Percentiles rank a stretch among this genome's conserved stretches.
These are phyloP conservation scores for Davidsoniella eucalypti DNA, from an alignment of 2,329 filamentous ascomycete genomes.

Conservation along the genomic window DNA sequence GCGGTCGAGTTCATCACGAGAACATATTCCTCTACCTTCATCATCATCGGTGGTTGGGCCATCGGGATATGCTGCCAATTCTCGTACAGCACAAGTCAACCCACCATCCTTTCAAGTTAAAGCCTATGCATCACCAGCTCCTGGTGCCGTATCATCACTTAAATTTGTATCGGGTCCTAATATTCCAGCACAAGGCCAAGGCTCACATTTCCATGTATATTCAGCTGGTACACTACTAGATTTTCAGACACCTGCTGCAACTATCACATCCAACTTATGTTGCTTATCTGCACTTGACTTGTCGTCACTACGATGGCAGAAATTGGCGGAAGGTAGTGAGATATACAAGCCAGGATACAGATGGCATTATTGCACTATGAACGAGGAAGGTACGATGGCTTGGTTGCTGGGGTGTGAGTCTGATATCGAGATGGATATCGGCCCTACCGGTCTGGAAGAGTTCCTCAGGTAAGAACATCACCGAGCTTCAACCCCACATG, in stretches of 20 bases:
- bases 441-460: constrained; percentile 62
- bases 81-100: constrained; percentile 49
- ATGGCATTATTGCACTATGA: constrained; percentile 97
- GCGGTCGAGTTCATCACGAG: constrained; percentile 24
- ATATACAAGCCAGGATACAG: constrained; percentile 84
- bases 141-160: constrained; percentile 74
- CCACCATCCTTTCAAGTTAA: constrained; percentile 51
- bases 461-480: constrained; percentile 45
- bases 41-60: constrained; percentile 35
- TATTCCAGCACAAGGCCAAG: constrained; percentile 74
- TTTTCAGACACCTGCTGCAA: constrained; percentile 81
- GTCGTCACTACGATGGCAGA: constrained; percentile 79
- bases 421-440: constrained; percentile 50
- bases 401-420: constrained; percentile 91
- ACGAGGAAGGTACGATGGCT: constrained; percentile 85
- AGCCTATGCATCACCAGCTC: constrained; percentile 66
- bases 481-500: not conserved
- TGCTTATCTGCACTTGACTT: constrained; percentile 81
- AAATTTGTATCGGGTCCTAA: constrained; percentile 79
- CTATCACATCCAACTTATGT: constrained; percentile 73
- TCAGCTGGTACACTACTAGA: constrained; percentile 85
- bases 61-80: constrained; percentile 52
- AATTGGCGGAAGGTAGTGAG: constrained; percentile 82
- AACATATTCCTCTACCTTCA: constrained; percentile 19
- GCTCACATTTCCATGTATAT: constrained; percentile 90